A percentile compares a stretch with the other conserved stretches of the same genome.
phyloP scores from a whole-genome alignment of 2,329 filamentous ascomycete genomes.

The Ambrosiella xylebori region DNA sequence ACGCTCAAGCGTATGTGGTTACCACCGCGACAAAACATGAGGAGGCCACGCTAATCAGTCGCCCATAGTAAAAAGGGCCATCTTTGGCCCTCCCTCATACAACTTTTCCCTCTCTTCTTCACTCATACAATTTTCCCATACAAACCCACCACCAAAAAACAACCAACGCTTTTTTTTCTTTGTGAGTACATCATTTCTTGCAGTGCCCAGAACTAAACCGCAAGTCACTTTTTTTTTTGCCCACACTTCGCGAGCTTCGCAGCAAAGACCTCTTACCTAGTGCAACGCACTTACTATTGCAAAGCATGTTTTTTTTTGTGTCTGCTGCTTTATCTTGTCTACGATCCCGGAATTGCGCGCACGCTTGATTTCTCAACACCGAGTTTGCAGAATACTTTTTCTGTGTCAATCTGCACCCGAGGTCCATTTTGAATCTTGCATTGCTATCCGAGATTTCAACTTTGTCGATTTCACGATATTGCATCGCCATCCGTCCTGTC shows the following conservation, averaged over 20 bases:
- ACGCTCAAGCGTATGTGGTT: not conserved
- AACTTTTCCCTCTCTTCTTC: slow-evolving; percentile 37
- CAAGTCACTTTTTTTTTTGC: slow-evolving; percentile 17
- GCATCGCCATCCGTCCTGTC: too few relatives aligned
- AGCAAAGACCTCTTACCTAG: not conserved
- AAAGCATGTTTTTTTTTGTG: not conserved
- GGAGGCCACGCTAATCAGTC: slow-evolving; percentile 37
- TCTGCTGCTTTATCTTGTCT: slow-evolving; percentile 5
- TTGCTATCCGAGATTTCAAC: too few relatives aligned
- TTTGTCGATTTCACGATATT: too few relatives aligned
- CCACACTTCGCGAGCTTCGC: not conserved
- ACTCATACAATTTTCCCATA: slow-evolving; percentile 45
- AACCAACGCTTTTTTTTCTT: slow-evolving; percentile 10
- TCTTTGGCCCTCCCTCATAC: slow-evolving; percentile 37
- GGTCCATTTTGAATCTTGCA: too few relatives aligned
- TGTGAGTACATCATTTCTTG: slow-evolving; percentile 35
- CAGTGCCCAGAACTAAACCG: slow-evolving; percentile 16
- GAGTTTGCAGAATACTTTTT: not conserved
- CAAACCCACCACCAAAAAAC: slow-evolving; percentile 33
- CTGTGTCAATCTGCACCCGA: not conserved
- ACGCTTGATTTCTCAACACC: not conserved
- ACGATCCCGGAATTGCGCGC: slow-evolving; percentile 15
- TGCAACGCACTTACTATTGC: slow-evolving; percentile 1
- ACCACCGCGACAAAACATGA: slow-evolving; percentile 12
- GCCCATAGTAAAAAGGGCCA: slow-evolving; percentile 46